These are phyloP conservation scores for Taphrina confusa DNA, from an alignment of 1,139 yeast genomes.

Conservation along the genomic window DNA sequence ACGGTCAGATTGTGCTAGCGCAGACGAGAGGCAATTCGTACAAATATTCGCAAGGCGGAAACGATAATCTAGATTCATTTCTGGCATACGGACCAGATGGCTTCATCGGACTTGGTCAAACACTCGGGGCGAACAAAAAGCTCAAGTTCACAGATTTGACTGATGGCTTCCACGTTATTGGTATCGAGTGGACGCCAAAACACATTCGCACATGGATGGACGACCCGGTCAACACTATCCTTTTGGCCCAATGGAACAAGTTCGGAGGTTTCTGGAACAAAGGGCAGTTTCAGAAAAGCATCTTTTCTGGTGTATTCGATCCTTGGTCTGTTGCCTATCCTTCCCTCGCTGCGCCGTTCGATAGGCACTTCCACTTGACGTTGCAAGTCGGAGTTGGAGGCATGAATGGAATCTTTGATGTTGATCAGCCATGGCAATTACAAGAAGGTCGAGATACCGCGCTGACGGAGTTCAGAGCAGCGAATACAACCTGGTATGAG, in stretches of 20 bases:
- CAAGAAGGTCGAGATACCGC: constrained; percentile 25
- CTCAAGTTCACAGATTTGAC: constrained; percentile 24
- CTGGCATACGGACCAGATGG: constrained; percentile 39
- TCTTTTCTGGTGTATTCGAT: constrained; percentile 35
- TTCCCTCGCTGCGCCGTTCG: constrained; percentile 38
- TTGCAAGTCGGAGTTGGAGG: constrained; percentile 40
- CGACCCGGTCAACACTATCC: constrained; percentile 38
- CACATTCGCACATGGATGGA: constrained; percentile 39
- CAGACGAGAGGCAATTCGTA: constrained; percentile 39
- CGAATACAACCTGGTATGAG: constrained; percentile 14
- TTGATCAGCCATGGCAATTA: constrained; percentile 36
- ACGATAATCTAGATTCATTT: constrained; percentile 37
- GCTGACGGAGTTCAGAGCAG: constrained; percentile 13
- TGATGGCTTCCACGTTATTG: constrained; percentile 38
- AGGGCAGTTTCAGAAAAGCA: constrained; percentile 35
- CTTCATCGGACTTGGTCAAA: constrained; percentile 13
- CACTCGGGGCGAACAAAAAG: constrained; percentile 28
- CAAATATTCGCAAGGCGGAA: constrained; percentile 37
- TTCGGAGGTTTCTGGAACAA: constrained; percentile 37
- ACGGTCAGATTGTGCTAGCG: constrained; percentile 39
- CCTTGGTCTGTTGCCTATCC: constrained; percentile 36
- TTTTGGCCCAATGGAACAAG: constrained; percentile 36
- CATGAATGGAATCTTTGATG: constrained; percentile 39
- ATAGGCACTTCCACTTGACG: constrained; percentile 38
- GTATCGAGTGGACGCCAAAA: constrained; percentile 39